phyloP scores from a whole-genome alignment of 1,139 yeast species.

The Scheffersomyces insectosa region DNA sequence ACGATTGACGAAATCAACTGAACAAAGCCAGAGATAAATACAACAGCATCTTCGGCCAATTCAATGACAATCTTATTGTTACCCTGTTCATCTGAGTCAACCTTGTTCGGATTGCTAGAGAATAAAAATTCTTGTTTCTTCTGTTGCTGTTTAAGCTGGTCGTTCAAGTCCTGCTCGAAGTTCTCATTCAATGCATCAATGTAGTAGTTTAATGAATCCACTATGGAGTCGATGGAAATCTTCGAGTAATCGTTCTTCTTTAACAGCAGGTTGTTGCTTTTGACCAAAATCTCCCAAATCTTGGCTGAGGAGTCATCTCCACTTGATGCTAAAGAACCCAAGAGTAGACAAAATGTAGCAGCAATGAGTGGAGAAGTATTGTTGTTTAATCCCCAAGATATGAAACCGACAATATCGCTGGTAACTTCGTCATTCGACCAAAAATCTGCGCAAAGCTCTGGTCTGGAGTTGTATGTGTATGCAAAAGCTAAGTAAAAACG shows the following conservation, averaged over 20 bases:
- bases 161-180: slow-evolving; percentile 37
- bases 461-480: slow-evolving; percentile 64
- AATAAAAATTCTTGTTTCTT: slow-evolving; percentile 41
- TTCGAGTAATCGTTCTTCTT: slow-evolving; percentile 45
- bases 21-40: slow-evolving; percentile 72
- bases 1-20: slow-evolving; percentile 40
- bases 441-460: slow-evolving; percentile 58
- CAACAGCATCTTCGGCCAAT: slow-evolving; percentile 78
- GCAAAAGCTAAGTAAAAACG: slow-evolving; percentile 80
- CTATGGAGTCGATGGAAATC: slow-evolving; percentile 60
- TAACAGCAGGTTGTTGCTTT: slow-evolving; percentile 25
- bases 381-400: slow-evolving; percentile 85
- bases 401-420: slow-evolving; percentile 61
- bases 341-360: slow-evolving; percentile 76
- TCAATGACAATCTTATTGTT: slow-evolving; percentile 42
- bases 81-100: slow-evolving; percentile 16
- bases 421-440: slow-evolving; percentile 65
- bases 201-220: slow-evolving; percentile 58
- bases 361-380: slow-evolving; percentile 78
- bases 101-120: slow-evolving; percentile 17
- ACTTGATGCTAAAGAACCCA: slow-evolving; percentile 74
- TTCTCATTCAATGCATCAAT: slow-evolving; percentile 49
- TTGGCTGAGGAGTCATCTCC: slow-evolving; percentile 47
- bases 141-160: slow-evolving; percentile 31
- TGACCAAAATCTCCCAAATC: slow-evolving; percentile 43